phyloP scores from a whole-genome alignment of 257 asterid species.

The Solanum gracilifrons region DNA sequence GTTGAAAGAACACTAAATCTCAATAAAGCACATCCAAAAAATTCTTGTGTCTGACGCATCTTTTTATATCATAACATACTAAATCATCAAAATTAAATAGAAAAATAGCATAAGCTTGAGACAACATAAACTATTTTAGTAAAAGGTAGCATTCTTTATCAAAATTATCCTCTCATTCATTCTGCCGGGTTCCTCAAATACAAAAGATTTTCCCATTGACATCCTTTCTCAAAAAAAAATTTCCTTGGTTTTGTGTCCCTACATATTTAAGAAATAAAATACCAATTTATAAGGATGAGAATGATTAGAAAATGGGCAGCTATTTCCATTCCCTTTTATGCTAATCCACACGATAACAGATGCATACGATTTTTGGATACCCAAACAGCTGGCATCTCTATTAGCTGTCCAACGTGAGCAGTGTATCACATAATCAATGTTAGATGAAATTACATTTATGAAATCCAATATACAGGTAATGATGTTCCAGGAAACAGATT shows the following conservation, averaged over 20 bases:
- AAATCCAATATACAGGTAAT: background rate
- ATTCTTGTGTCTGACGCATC: background rate
- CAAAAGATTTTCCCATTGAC: background rate
- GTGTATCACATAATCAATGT: background rate
- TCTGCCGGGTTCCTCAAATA: background rate
- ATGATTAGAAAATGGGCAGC: background rate
- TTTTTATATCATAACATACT: background rate
- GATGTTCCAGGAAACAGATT: background rate
- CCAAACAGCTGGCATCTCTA: background rate
- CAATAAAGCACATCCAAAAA: background rate
- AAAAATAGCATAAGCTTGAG: background rate
- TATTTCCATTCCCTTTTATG: background rate
- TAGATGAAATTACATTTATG: background rate
- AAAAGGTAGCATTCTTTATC: background rate
- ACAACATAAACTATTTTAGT: background rate
- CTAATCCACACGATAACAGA: background rate
- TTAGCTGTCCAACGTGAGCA: background rate
- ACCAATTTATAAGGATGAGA: background rate
- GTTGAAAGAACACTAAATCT: constrained; percentile 7
- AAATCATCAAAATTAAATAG: background rate
- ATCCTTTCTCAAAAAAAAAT: background rate
- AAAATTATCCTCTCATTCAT: background rate
- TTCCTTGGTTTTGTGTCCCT: background rate
- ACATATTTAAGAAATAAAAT: background rate
- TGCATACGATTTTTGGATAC: background rate